Base-by-base conservation (phyloP, 2,329 filamentous ascomycete species). In the Aspergillus alliaceus region DNA sequence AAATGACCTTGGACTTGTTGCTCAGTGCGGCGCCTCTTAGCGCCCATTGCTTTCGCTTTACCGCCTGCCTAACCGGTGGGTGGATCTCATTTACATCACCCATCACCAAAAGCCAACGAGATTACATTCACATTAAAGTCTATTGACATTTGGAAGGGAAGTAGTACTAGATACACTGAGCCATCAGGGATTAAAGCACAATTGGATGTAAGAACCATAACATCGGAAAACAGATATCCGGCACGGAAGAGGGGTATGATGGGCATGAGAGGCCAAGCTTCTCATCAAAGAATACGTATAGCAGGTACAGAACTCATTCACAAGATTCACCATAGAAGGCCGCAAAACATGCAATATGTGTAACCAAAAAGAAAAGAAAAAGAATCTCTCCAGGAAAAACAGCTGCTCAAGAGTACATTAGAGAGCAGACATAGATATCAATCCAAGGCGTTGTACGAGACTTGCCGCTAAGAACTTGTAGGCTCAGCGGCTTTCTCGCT, bases 401-500 rank as follows among this genome's bases (percentile, higher is more conserved):
- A 32, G 37, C 34, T 32, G 20, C 25, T 39, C 20, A 53, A 27
- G 18, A 56, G 50, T 48, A 14, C 50, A 48, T 56, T 53, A 54
- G 42, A 18, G 44, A 22, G 18, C 44, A 34, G 14, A 52, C 52
- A 52, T n/a, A 49, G 42, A 20, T 56, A 29, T 44, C 24, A 27
- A 44, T 9, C 12, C 24, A 57, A 62, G 53, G 57, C 31, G 40
- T 24, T 20, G 37, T 46, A 53, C 15, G 18, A 60, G 62, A 64
- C 27, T 40, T 37, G 15, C 31, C 20, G 34, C 39, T 42, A 24
- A 15, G n/a, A 32, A 25, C 27, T 44, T 6, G 56, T 63, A 51
- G 61, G 65, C 56, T 63, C 56, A n/a, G 61, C 66, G 15, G 64
- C 52, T 64, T 79, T 79, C 66, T 77, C 77, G 44, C 65, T 72